Conservation (phyloP, 169 alveolate species). For the Amoebophrya sp. region DNA sequence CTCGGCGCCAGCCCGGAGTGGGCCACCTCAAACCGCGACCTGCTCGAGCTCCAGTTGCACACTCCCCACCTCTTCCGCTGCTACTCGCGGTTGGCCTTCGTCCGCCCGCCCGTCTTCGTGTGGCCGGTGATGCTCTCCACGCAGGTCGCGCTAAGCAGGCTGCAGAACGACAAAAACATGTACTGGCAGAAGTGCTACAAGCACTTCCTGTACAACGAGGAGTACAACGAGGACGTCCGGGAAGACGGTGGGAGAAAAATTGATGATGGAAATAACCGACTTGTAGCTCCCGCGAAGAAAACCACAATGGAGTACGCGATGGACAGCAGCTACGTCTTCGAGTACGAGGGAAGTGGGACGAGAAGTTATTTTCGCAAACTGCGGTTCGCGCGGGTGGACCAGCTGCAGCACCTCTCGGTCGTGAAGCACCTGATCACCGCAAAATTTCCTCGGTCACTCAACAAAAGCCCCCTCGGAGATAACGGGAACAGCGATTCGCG, state of each 20-base stretch:
- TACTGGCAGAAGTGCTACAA: too few species aligned
- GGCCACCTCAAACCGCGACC: neutral
- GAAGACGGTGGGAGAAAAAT: neutral
- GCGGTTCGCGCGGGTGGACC: neutral
- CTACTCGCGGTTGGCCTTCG: neutral
- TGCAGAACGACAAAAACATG: neutral
- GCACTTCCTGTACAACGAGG: neutral
- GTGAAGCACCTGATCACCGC: neutral
- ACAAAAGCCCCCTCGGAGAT: neutral
- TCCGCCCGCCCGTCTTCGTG: neutral
- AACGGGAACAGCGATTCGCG: neutral
- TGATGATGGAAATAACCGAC: too few species aligned
- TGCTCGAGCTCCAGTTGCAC: neutral
- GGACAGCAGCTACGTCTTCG: neutral
- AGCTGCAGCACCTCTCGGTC: neutral
- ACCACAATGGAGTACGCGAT: neutral
- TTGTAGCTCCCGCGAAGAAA: neutral
- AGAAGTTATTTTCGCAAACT: neutral
- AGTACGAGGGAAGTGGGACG: neutral
- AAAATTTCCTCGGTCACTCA: too few species aligned
- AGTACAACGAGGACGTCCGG: neutral
- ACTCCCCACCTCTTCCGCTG: neutral
- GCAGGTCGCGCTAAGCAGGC: neutral
- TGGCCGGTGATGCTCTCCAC: neutral
- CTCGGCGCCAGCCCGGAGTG: neutral